Base-by-base conservation (phyloP, 768 basidiomycete genomes). In the Leccinum olivaceopallidum region DNA sequence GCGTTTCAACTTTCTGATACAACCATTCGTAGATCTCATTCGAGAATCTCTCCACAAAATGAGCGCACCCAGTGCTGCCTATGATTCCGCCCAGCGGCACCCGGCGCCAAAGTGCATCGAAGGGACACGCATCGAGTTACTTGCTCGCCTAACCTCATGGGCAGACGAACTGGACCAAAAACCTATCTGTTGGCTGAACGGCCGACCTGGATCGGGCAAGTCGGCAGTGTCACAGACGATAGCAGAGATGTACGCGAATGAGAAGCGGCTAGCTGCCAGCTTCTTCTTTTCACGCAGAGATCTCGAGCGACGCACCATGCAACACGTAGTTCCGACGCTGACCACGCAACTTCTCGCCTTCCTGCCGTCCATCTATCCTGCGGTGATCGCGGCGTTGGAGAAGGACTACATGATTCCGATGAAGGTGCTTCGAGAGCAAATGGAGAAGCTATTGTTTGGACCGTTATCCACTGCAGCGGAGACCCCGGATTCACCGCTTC, bases 261-360 rank as follows among this genome's bases (percentile, higher is more conserved):
- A 62, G 58, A 18, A 54, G 16, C 67, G 69, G 6, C 67, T 77
- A 10, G 72, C 71, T 32, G 75, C 72, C 0, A 73, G 71, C 52
- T 78, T 75, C 63, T 78, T 78, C 61, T 76, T 77, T 64, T 76
- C 71, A 0, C 62, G 71, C n/a, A 64, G 67, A 14, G 70, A 71
- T 37, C 49, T 62, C 9, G 67, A 64, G 26, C 64, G 74, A 12
- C 68, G 66, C 2, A 64, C 65, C 9, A 67, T 65, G 3, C 63
- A 58, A 30, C 62, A 63, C 12, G 62, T 78, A 5, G 55, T 77
- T 8, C 61, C 58, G 3, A 30, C 30, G 30, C 30, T 9, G 2
- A 30, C 30, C 30, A 30, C 30, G 0, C 30, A 30, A 30, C 30
- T 30, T 30, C 30, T 30, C 30, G 30, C 30, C 2, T 30, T 30